phyloP scores from a whole-genome alignment of 192 early-diverging fungal species.

The Mortierella alpina region DNA sequence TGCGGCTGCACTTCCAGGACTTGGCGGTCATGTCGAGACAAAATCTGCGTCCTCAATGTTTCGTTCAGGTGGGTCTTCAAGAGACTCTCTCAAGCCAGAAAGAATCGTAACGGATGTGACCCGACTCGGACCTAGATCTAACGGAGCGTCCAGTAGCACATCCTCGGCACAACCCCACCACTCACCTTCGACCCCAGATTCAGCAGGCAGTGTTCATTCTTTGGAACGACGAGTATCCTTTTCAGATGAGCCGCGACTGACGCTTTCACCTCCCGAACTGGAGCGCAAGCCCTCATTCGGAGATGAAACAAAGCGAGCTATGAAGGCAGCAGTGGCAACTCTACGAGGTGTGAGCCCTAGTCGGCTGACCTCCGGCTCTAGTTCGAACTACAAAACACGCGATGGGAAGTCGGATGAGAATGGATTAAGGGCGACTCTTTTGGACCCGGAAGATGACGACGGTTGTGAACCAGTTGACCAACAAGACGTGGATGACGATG shows the following conservation, averaged over 20 bases:
- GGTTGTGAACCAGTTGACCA: neutral
- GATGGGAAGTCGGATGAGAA: neutral
- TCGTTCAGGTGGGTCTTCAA: neutral
- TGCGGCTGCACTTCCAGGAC: neutral
- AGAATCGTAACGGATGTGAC: neutral
- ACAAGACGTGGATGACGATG: neutral
- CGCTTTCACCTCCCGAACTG: conserved; percentile 4
- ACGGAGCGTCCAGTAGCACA: neutral
- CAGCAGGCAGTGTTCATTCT: conserved; percentile 11
- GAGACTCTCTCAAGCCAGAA: conserved; percentile 5
- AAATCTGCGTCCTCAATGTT: neutral
- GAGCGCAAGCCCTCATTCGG: conserved; percentile 17
- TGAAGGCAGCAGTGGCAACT: conserved; percentile 17
- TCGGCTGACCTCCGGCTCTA: neutral
- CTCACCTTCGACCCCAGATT: conserved; percentile 20
- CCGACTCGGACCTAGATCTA: conserved; percentile 6
- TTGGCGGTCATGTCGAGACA: neutral
- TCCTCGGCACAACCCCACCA: conserved; percentile 10
- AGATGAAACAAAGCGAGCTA: conserved; percentile 19
- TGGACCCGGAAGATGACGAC: conserved; percentile 20
- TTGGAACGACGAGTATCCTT: conserved; percentile 21
- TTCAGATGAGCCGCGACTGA: conserved; percentile 8
- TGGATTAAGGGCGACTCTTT: conserved; percentile 16
- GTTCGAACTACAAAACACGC: neutral
- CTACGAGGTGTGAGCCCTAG: conserved; percentile 13